Evolutionary conservation across 2,329 filamentous ascomycete species (phyloP).

Genomic region (Penicillium decumbens): DNA sequence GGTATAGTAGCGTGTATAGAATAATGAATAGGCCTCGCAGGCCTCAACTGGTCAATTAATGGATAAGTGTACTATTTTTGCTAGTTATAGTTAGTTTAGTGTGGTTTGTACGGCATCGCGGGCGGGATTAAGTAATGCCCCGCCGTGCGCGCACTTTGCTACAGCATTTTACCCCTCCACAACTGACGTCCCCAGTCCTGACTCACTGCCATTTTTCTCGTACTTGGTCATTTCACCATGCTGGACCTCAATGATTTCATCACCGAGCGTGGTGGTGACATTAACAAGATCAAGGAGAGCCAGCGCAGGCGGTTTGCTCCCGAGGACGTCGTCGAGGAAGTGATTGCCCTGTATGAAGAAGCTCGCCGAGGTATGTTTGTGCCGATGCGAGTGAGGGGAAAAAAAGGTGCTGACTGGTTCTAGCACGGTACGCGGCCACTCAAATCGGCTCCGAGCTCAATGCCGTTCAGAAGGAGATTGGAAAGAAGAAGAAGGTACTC

Average conservation of each 20-base stretch:
- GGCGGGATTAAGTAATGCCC: conserved; percentile 22
- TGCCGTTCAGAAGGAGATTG: conserved; percentile 82
- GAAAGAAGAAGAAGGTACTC: conserved; percentile 76
- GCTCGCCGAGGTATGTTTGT: conserved; percentile 63
- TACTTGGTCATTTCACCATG: conserved; percentile 47
- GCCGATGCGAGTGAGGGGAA: background rate
- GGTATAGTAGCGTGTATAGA: conserved; percentile 20
- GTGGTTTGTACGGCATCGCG: background rate
- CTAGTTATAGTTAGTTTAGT: background rate
- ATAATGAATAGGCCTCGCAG: conserved; percentile 20
- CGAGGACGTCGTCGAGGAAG: conserved; percentile 81
- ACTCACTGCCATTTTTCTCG: conserved; percentile 16
- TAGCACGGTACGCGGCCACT: conserved; percentile 69
- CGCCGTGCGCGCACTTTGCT: conserved; percentile 14
- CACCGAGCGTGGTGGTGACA: conserved; percentile 81
- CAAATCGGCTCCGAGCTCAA: conserved; percentile 85
- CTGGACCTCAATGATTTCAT: conserved; percentile 76
- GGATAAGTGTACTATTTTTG: too few relatives aligned
- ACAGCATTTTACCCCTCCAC: conserved; percentile 25
- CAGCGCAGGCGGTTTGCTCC: conserved; percentile 77
- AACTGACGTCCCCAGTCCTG: conserved; percentile 10
- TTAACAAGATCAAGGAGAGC: conserved; percentile 84
- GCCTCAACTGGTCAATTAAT: background rate
- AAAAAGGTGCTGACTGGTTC: background rate
- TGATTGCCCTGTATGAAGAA: conserved; percentile 81